These are phyloP conservation scores for Penicillium longicatenatum DNA, from an alignment of 495 filamentous ascomycete species.

Conservation along the genomic window DNA sequence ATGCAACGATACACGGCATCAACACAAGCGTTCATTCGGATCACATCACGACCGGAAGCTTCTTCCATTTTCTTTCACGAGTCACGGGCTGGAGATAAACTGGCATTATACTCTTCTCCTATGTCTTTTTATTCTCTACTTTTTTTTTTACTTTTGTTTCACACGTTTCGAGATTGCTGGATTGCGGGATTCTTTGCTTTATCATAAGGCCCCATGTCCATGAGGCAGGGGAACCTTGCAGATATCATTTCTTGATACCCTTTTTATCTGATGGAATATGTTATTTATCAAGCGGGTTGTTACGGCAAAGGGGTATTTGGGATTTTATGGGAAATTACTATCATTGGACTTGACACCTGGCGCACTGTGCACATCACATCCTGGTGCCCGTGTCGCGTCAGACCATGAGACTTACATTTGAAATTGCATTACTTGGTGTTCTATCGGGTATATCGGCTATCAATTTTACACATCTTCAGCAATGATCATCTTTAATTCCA, in stretches of 20 bases:
- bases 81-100: slow-evolving; percentile 36
- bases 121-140: slow-evolving; percentile 18
- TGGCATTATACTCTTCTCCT: slow-evolving; percentile 20
- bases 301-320: slow-evolving; percentile 15
- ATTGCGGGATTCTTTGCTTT: slow-evolving; percentile 8
- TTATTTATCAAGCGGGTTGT: slow-evolving; percentile 22
- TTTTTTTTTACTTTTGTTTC: slow-evolving; percentile 15
- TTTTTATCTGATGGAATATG: slow-evolving; percentile 19
- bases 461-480: neutral
- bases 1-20: slow-evolving; percentile 24
- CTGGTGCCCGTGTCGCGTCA: slow-evolving; percentile 5
- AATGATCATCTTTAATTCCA: neutral
- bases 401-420: neutral
- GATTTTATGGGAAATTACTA: slow-evolving; percentile 5
- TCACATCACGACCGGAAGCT: slow-evolving; percentile 28
- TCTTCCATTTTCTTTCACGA: slow-evolving; percentile 19
- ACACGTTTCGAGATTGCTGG: slow-evolving; percentile 26
- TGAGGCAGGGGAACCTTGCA: slow-evolving; percentile 15
- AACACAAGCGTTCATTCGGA: slow-evolving; percentile 26
- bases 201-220: slow-evolving; percentile 10
- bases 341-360: slow-evolving; percentile 7
- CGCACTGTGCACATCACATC: slow-evolving; percentile 12
- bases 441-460: neutral
- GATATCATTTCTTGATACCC: slow-evolving; percentile 37
- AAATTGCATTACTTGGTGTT: slow-evolving; percentile 20